phyloP scores from a whole-genome alignment of 73 alveolate genomes.

The Stentor coeruleus region DNA sequence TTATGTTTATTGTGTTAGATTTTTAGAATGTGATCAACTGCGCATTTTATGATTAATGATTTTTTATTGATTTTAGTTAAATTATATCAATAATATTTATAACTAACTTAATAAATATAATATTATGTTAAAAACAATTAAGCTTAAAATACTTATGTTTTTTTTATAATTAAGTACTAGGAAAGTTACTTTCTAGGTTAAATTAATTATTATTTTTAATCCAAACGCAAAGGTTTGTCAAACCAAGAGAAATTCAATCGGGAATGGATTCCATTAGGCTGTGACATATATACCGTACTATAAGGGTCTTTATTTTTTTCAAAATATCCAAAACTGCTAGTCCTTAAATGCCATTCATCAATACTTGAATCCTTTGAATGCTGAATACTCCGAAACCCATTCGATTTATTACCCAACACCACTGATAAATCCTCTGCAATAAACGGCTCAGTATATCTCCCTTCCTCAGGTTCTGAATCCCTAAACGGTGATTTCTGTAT shows the following conservation, averaged over 20 bases:
- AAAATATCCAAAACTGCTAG: not conserved
- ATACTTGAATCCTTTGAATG: not conserved
- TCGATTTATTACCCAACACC: not conserved
- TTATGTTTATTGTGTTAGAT: too few species aligned
- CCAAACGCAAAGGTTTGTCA: constrained; percentile 6
- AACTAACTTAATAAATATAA: too few species aligned
- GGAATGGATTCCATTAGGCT: not conserved
- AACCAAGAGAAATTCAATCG: not conserved
- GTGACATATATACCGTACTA: too few species aligned
- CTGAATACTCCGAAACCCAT: not conserved
- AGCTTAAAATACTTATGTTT: too few species aligned
- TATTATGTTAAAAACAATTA: too few species aligned
- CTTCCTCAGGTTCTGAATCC: not conserved
- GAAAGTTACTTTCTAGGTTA: too few species aligned
- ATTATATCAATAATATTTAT: too few species aligned
- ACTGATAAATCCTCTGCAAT: not conserved
- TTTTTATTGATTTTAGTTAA: too few species aligned
- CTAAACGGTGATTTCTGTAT: not conserved
- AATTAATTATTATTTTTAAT: too few species aligned
- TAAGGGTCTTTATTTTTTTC: not conserved
- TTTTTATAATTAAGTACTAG: too few species aligned
- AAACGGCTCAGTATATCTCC: not conserved
- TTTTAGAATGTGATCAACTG: too few species aligned
- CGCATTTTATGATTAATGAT: too few species aligned
- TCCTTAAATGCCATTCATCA: not conserved